A percentile compares a stretch with the other conserved stretches of the same genome.
These are phyloP conservation scores for Tetraselmis chui DNA, from an alignment of 139 green algal species.

Conservation along the genomic window DNA sequence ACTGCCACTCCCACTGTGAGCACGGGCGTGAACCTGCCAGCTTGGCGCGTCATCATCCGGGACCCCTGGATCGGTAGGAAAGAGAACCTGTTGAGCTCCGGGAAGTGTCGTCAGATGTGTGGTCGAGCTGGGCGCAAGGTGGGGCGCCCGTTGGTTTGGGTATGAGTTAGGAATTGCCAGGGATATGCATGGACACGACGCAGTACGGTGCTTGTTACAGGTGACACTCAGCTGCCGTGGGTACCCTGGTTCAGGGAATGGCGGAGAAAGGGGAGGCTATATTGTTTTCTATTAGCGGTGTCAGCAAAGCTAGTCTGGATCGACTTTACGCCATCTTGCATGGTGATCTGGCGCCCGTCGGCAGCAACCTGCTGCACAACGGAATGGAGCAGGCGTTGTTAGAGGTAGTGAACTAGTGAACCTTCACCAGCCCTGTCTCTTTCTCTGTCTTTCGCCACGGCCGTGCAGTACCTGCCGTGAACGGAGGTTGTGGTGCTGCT, in stretches of 20 bases:
- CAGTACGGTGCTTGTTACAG: no score
- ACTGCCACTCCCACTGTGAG: slow-evolving; percentile 90
- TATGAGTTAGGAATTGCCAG: no score
- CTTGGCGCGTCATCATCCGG: slow-evolving; percentile 77
- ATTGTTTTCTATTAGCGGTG: slow-evolving; percentile 25
- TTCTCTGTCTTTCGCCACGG: no score
- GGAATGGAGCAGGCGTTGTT: slow-evolving; percentile 77
- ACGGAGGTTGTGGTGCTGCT: not conserved
- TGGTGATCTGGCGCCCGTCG: slow-evolving; percentile 29
- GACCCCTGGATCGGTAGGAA: slow-evolving; percentile 35
- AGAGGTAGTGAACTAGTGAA: slow-evolving; percentile 41
- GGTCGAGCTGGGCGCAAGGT: slow-evolving; percentile 50
- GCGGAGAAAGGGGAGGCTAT: slow-evolving; percentile 37
- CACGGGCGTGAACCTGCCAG: slow-evolving; percentile 84
- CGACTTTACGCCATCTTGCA: not conserved
- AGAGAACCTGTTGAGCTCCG: slow-evolving; percentile 37
- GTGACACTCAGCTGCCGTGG: no score
- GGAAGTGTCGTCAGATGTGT: slow-evolving; percentile 65
- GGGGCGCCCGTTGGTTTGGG: no score
- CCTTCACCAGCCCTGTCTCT: not conserved
- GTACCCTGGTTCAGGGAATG: no score
- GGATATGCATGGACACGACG: no score
- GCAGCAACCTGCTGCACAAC: slow-evolving; percentile 16
- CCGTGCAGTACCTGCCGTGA: not conserved
- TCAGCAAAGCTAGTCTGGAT: slow-evolving; percentile 11